Conservation (phyloP, 2,329 filamentous ascomycete genomes). For the Penicillium janthinellum region DNA sequence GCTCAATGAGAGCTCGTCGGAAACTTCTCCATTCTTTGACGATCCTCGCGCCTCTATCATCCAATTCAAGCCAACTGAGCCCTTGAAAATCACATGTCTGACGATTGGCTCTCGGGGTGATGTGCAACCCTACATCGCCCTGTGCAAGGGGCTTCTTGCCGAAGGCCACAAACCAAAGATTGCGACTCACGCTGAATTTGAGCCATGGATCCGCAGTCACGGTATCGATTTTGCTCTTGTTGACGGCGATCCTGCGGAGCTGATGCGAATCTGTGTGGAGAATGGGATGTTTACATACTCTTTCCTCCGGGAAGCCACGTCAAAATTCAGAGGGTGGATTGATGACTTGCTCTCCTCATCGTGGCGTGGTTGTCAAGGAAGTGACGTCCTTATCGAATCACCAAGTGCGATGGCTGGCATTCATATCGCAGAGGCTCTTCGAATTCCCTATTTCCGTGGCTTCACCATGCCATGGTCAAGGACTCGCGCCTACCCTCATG, state of each 20-base stretch:
- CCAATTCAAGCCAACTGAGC: constrained; percentile 81
- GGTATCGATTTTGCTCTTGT: constrained; percentile 91
- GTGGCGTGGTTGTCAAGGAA: constrained; percentile 80
- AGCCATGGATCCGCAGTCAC: constrained; percentile 84
- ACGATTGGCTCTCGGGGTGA: constrained; percentile 96
- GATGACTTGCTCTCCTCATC: constrained; percentile 82
- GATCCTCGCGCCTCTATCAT: constrained; percentile 84
- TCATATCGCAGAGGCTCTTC: constrained; percentile 90
- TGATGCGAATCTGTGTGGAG: constrained; percentile 95
- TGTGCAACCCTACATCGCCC: constrained; percentile 94
- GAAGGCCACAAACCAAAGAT: constrained; percentile 87
- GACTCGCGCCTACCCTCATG: constrained; percentile 92
- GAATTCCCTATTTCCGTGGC: constrained; percentile 92
- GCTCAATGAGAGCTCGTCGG: constrained; percentile 36
- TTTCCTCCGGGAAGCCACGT: constrained; percentile 84
- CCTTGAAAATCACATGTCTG: constrained; percentile 84
- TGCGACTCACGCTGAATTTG: constrained; percentile 89
- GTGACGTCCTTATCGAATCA: constrained; percentile 89
- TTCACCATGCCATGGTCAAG: constrained; percentile 99
- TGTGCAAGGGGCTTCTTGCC: constrained; percentile 85
- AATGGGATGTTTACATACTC: constrained; percentile 95
- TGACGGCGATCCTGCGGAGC: constrained; percentile 85
- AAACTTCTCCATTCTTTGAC: constrained; percentile 79
- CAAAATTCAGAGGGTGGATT: constrained; percentile 91
- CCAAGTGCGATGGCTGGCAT: constrained; percentile 97